Evolutionary conservation across 306 rosid species (phyloP), one percentile per base, ranked within the genome.

Genomic region (Quercus mongolica): DNA sequence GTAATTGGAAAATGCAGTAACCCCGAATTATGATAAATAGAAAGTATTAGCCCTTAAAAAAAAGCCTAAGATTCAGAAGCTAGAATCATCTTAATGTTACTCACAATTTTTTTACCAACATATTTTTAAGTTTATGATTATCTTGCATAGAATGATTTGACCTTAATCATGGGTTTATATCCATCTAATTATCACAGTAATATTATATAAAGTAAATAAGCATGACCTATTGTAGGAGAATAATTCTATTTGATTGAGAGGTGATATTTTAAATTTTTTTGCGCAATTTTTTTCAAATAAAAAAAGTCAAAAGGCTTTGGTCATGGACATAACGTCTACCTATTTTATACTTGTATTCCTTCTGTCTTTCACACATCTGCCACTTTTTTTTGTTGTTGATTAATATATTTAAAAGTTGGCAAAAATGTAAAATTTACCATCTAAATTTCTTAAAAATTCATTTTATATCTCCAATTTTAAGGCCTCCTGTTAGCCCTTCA

Each of bases 301-400:
- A 46, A 46, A 46, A 46, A 44, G 2, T 10, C 12, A 58, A 14
- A 61, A 64, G 21, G 59, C 12, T 58, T 20, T 72, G 72, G 77
- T 69, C 46, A 72, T 51, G 59, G 77, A 23, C 68, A 69, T 67
- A 68, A 80, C 81, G 80, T 72, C 82, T 78, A 52, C 72, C 83
- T 81, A 81, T 81, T 65, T 38, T 78, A 78, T 81, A 78, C 84
- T 59, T 77, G 35, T 77, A 91, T 91, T 89, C 89, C 85, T 86
- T 80, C 88, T 89, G 94, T 91, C 92, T 86, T 70, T 81, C 64
- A 75, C 89, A 88, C 92, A 80, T 78, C 71, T 79, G 77, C 80
- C 52, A 77, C 80, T 68, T 86, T 85, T 75, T 38, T 75, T 38
- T 5, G 8, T 35, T 35, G 70, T 75, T 73, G 23, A 62, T 31